Evolutionary conservation across 768 basidiomycete species (phyloP), one percentile per base, ranked within the genome.

Genomic region (Pulveroboletus sp.): DNA sequence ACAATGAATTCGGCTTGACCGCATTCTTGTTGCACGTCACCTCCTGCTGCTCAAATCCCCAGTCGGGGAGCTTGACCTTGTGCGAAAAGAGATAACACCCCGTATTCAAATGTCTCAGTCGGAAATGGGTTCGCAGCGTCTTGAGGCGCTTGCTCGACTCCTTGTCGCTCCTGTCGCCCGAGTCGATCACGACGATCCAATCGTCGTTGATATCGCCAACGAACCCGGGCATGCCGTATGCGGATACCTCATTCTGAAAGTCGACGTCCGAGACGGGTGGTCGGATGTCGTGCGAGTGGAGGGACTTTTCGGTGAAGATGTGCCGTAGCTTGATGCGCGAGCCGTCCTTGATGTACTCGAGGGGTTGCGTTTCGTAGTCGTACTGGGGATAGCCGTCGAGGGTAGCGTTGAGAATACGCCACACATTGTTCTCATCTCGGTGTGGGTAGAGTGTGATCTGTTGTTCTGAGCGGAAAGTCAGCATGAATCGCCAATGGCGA

Each of bases 11-110:
- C 2, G 76, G 79, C 66, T 73, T 78, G 21, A 87, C 87, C 12
- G 97, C 94, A 59, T 98, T 95, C 77, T 94, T 98, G 71, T 99
- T 99, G 69, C 97, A 99, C 0, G 97, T 98, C 43, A 99, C 97
- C 63, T 99, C 97, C 66, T 99, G 97, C 68, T 99, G 97, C 63
- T 97, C 97, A 58, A 78, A 99, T 0, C 83, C 97, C 97, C 97
- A 99, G 5, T 97, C 90, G 0, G 97, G 97, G 1, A 99, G 72
- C 70, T 98, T 98, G 60, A 97, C 87, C 68, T 97, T 97, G 72
- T 99, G 97, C 20, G 90, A 93, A 75, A 98, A 99, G 32, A 99
- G 77, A 65, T 97, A 98, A 67, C 97, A 99, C 1, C 94, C 94
- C 0, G 90, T 89, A 56, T 94, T 73, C 16, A 79, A 74, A 68